Base-by-base conservation (phyloP, 768 basidiomycete genomes). In the Candolleomyces eurysporus region DNA sequence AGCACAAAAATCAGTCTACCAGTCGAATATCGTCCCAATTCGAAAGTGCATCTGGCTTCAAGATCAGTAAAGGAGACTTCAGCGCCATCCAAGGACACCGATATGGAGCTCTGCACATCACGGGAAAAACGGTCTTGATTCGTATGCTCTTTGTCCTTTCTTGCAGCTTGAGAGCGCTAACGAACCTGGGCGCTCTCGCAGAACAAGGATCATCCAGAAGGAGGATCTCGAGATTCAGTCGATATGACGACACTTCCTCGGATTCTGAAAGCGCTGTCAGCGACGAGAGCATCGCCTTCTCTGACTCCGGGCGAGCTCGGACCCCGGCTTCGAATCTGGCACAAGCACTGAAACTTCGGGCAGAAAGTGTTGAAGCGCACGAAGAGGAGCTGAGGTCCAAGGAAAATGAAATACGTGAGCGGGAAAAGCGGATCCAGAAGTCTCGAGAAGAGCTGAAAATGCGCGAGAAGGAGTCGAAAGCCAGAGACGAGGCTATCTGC, bases 51-150 rank as follows among this genome's bases (percentile, higher is more conserved):
- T 56, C 54, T 7, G 22, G 22, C 17, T 56, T 56, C 16, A 19
- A 16, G n/a, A 56, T 56, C 5, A 11, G 39, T 17, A 56, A 56
- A 21, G 54, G 54, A 4, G 54, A 56, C 54, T 56, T 56, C n/a
- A 56, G 54, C 40, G 54, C 54, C 19, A 56, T 56, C 19, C 54
- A 36, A 36, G 54, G 54, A 17, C 54, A 56, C 43, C 54, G 54
- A 40, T 56, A 56, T 43, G 54, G 54, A 1, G 54, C 32, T 10
- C 40, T 56, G 16, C 54, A 48, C 32, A 48, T 58, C 45, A 49
- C 42, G 4, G 48, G 57, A 5, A 58, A 48, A 45, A 48, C 45
- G 13, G 45, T 48, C 42, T 22, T 58, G 3, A 58, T 58, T 31
- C 48, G 57, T 58, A 45, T 17, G 48, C 32, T 45, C 50, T 30